Evolutionary conservation across 768 basidiomycete species (phyloP).

Genomic region (Termitomyces sp.): DNA sequence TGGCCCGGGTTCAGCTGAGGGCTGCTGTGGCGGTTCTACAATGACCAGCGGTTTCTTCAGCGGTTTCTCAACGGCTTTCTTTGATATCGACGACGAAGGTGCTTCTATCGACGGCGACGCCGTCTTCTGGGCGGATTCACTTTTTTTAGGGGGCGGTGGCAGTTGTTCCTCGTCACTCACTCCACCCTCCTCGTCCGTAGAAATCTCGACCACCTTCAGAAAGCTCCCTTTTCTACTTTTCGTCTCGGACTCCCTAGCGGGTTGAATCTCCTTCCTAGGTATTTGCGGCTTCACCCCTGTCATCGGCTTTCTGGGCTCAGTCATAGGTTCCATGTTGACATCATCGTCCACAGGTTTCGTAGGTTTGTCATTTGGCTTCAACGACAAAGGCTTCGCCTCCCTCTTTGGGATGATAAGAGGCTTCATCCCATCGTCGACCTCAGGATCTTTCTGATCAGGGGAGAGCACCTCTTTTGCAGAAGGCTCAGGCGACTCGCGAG

Average conservation of each 20-base stretch:
- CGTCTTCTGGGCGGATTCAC: constrained; percentile 4
- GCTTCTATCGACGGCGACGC: background rate
- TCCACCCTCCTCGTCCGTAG: constrained; percentile 31
- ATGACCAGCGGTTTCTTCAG: background rate
- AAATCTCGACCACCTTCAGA: constrained; percentile 35
- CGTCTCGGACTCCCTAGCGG: constrained; percentile 6
- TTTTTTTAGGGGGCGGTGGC: constrained; percentile 1
- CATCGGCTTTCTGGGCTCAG: background rate
- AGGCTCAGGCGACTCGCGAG: constrained; percentile 1
- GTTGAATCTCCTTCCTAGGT: background rate
- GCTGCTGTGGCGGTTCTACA: background rate
- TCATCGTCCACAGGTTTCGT: background rate
- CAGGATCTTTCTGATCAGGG: background rate
- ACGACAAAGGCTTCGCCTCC: constrained; percentile 1
- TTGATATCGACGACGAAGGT: background rate
- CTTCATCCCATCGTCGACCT: constrained; percentile 1
- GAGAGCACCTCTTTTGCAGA: background rate
- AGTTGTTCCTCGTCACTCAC: constrained; percentile 14
- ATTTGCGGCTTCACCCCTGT: background rate
- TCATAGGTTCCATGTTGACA: constrained; percentile 1
- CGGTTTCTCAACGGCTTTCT: background rate
- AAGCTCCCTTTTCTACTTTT: constrained; percentile 8
- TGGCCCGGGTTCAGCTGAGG: background rate
- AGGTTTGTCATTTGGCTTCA: background rate
- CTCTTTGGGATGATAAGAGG: constrained; percentile 10